Base-by-base conservation (phyloP, 805 yeast species). In the Ogataea nonfermentans region DNA sequence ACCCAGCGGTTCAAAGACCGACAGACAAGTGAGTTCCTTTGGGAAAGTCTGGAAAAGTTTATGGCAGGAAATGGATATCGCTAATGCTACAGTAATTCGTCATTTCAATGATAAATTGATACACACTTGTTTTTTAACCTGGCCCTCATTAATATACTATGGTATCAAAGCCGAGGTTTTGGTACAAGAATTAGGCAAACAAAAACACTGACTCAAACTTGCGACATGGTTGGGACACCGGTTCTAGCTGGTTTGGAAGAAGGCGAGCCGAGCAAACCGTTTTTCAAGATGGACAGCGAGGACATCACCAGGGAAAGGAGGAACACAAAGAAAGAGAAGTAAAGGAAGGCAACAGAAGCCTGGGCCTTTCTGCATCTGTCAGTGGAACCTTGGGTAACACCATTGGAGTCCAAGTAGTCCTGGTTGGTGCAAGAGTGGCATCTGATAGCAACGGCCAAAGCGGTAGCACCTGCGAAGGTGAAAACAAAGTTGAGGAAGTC, bases 331-430 rank as follows among this genome's bases (percentile, higher is more conserved):
- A 84, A 80, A 42, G 93, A 75, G 66, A 93, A 81, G 83, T 79
- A 93, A 59, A 84, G 74, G 79, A 86, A 85, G 37, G 90, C 89
- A 54, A 72, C 74, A 13, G 83, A 64, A 47, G 88, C 88, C 76
- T 93, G 98, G 41, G 95, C 89, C 71, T 87, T 82, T 76, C 97
- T 86, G 73, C 99, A 93, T 74, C 98, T 81, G 59, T 79, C 85
- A 15, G 70, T 57, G 29, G 81, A 73, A 52, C 95, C 95, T 71
- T 86, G 87, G 46, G 85, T 66, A 54, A 86, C 75, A 46, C 65
- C 65, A 76, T 91, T 91, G 50, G 54, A 34, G 53, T 78, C 71
- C 51, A 89, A 45, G 74, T 86, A 89, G 40, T 29, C 43, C 47
- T 70, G 51, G 79, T 88, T 84, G 53, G 71, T 44, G 75, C 99